These are phyloP conservation scores for Candida sanyaensis DNA, from an alignment of 1,139 yeast species.

Conservation along the genomic window DNA sequence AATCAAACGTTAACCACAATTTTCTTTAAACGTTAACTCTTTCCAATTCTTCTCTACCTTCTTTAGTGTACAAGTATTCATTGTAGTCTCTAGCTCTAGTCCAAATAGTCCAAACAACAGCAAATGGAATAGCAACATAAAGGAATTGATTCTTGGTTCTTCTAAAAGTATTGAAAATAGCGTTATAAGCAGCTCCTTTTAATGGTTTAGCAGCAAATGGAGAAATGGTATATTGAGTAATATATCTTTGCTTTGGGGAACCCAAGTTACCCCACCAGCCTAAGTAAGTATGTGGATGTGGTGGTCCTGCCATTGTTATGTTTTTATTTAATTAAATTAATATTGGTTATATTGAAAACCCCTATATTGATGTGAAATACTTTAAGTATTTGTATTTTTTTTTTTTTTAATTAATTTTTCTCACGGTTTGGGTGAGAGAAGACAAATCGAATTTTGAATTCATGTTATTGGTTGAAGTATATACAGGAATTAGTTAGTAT, in stretches of 20 bases:
- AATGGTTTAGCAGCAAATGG: constrained; percentile 94
- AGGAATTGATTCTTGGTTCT: constrained; percentile 87
- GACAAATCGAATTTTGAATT: constrained; percentile 2
- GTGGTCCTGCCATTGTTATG: constrained; percentile 64
- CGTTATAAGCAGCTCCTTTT: constrained; percentile 82
- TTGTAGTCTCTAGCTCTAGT: constrained; percentile 86
- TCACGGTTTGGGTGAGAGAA: not conserved
- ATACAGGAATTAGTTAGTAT: constrained; percentile 4
- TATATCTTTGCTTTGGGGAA: constrained; percentile 84
- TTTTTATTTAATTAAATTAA: not conserved
- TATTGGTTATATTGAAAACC: not conserved
- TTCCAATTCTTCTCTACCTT: constrained; percentile 91
- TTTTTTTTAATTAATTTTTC: not conserved
- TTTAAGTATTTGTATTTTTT: not conserved
- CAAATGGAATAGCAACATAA: constrained; percentile 76
- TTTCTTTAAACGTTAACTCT: constrained; percentile 65
- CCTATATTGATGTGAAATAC: not conserved
- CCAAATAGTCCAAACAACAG: constrained; percentile 86
- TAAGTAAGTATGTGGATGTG: constrained; percentile 78
- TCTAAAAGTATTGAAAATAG: constrained; percentile 92
- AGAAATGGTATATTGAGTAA: constrained; percentile 84
- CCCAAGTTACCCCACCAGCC: constrained; percentile 98
- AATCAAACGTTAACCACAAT: not conserved
- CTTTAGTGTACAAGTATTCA: constrained; percentile 95
- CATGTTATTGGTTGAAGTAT: constrained; percentile 6